Percentiles rank a stretch among this genome's conserved stretches.
Conservation (phyloP, 495 filamentous ascomycete genomes). For the Thermothielavioides terrestris region DNA sequence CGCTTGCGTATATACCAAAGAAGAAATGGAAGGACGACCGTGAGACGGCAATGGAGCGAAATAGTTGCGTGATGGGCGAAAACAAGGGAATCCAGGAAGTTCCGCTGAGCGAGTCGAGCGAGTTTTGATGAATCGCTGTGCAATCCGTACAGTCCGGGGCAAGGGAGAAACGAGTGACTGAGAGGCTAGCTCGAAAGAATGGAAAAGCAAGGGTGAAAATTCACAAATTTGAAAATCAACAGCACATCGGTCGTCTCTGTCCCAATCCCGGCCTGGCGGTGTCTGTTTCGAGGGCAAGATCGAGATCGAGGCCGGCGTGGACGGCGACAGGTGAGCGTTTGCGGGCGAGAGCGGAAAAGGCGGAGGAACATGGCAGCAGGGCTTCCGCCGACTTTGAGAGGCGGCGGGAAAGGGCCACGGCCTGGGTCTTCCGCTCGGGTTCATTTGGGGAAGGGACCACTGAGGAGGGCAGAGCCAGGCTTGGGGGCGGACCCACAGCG, state of each 20-base stretch:
- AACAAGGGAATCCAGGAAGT: too few relatives aligned
- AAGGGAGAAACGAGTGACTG: slow-evolving; percentile 40
- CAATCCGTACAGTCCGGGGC: slow-evolving; percentile 4
- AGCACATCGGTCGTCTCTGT: slow-evolving; percentile 8
- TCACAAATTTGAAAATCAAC: slow-evolving; percentile 6
- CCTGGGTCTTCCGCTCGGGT: slow-evolving; percentile 8
- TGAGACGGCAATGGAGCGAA: too few relatives aligned
- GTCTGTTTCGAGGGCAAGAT: not conserved
- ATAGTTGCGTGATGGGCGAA: not conserved
- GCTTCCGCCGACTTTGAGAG: slow-evolving; percentile 20
- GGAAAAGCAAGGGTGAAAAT: slow-evolving; percentile 20
- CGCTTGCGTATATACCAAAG: not conserved
- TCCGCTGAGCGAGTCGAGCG: not conserved
- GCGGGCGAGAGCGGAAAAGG: slow-evolving; percentile 17
- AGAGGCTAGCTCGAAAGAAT: slow-evolving; percentile 44
- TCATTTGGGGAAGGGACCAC: slow-evolving; percentile 30
- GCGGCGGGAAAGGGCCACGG: slow-evolving; percentile 19
- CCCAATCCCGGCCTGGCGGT: not conserved
- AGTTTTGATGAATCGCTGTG: too few relatives aligned
- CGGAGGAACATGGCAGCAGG: slow-evolving; percentile 5
- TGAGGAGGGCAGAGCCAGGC: slow-evolving; percentile 17
- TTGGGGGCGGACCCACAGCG: slow-evolving; percentile 13
- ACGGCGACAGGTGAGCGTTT: slow-evolving; percentile 11
- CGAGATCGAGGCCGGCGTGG: slow-evolving; percentile 12
- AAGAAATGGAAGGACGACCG: not conserved